A percentile compares a stretch with the other conserved stretches of the same genome.
Evolutionary conservation across 129 eudicot genomes (phyloP).

Genomic region (Helichrysum umbraculigerum): DNA sequence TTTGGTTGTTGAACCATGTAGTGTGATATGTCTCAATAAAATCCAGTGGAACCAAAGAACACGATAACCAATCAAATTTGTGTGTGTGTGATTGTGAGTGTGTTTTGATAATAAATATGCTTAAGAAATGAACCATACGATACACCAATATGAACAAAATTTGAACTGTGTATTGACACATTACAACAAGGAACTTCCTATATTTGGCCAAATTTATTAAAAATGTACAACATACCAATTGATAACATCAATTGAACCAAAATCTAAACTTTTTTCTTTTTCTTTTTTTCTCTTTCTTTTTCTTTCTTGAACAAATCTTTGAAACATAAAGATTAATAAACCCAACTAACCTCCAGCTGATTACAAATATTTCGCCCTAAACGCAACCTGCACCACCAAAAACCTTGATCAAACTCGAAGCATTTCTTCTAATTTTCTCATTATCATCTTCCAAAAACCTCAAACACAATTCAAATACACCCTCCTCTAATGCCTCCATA

Average conservation of each 20-base stretch:
- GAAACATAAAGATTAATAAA: conserved; percentile 32
- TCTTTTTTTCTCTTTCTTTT: conserved; percentile 19
- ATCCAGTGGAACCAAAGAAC: background rate
- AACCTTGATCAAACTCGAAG: conserved; percentile 75
- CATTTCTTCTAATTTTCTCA: conserved; percentile 76
- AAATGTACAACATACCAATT: conserved; percentile 44
- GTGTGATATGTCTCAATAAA: background rate
- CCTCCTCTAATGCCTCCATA: conserved; percentile 57
- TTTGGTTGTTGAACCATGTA: background rate
- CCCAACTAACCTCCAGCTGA: conserved; percentile 36
- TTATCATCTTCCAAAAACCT: conserved; percentile 82
- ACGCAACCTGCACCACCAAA: conserved; percentile 47
- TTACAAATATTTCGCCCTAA: conserved; percentile 17
- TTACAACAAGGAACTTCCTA: conserved; percentile 39
- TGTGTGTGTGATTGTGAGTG: background rate
- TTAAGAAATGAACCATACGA: conserved; percentile 20
- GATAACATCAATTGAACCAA: conserved; percentile 41
- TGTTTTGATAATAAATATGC: conserved; percentile 16
- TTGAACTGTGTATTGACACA: conserved; percentile 40
- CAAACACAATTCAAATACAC: conserved; percentile 74
- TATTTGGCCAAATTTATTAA: conserved; percentile 45
- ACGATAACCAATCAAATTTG: background rate
- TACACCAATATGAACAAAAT: conserved; percentile 34
- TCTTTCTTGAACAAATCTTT: conserved; percentile 44
- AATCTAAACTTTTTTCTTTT: conserved; percentile 27